Percentiles rank a stretch among this genome's conserved stretches.
These are phyloP conservation scores for Elsinoe arachidis DNA, from an alignment of 2,329 filamentous ascomycete species.

Conservation along the genomic window DNA sequence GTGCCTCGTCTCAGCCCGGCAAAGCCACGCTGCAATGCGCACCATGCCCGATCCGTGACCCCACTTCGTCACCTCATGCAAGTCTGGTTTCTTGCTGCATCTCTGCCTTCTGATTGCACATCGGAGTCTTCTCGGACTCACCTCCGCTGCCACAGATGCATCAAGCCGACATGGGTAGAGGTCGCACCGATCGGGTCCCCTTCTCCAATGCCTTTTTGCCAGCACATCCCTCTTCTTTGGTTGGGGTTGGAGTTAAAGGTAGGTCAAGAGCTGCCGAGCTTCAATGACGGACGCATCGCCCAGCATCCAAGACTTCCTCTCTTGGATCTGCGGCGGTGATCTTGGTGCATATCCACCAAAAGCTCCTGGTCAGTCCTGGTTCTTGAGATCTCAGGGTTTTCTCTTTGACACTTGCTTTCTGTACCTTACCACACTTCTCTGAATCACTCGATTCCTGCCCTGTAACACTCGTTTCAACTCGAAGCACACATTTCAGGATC, in stretches of 20 bases:
- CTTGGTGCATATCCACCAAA: slow-evolving; percentile 7
- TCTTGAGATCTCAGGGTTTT: background rate
- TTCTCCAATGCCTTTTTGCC: background rate
- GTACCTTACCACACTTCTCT: background rate
- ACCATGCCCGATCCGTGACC: background rate
- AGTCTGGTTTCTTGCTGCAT: background rate
- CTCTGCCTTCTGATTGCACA: background rate
- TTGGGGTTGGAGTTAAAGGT: background rate
- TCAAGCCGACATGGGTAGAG: background rate
- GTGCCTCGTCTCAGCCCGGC: background rate
- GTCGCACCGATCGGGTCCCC: background rate
- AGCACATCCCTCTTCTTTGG: background rate
- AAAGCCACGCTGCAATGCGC: slow-evolving; percentile 7
- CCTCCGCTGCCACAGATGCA: background rate
- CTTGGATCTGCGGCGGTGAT: slow-evolving; percentile 1
- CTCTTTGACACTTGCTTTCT: background rate
- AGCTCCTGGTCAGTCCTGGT: background rate
- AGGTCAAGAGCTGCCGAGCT: slow-evolving; percentile 7
- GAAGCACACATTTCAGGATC: background rate
- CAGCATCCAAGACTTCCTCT: slow-evolving; percentile 6
- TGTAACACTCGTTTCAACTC: too few species aligned
- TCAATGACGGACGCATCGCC: slow-evolving; percentile 9
- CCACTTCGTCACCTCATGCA: slow-evolving; percentile 2
- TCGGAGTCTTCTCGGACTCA: slow-evolving; percentile 3
- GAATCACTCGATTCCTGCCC: background rate